These are phyloP conservation scores for Sextonia rubra DNA, from an alignment of 164 flowering plant genomes.

Conservation along the genomic window DNA sequence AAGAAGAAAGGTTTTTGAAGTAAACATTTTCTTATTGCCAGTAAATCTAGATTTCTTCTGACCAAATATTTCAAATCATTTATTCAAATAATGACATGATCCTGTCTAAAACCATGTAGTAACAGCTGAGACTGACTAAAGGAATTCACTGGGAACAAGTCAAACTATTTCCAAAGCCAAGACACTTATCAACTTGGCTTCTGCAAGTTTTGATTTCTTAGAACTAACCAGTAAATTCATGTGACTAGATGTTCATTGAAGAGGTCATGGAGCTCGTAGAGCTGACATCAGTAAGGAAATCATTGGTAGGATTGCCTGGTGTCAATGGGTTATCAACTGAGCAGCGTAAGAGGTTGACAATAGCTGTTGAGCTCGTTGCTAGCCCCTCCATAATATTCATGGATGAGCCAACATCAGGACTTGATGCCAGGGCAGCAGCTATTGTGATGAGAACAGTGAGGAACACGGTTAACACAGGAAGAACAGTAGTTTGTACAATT, in stretches of 20 bases:
- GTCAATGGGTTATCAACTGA: slow-evolving; percentile 48
- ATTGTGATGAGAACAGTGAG: slow-evolving; percentile 56
- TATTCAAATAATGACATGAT: not conserved
- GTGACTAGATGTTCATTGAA: slow-evolving; percentile 38
- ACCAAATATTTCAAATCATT: no score
- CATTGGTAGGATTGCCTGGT: slow-evolving; percentile 44
- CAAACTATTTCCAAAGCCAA: not conserved
- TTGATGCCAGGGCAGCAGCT: slow-evolving; percentile 58
- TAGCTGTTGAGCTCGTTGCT: slow-evolving; percentile 53
- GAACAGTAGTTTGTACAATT: slow-evolving; percentile 49
- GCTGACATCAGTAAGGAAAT: slow-evolving; percentile 25
- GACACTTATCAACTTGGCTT: not conserved
- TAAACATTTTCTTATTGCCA: not conserved
- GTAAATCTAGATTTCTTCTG: not conserved
- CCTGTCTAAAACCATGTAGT: not conserved
- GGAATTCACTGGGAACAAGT: not conserved
- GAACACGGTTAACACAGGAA: slow-evolving; percentile 44
- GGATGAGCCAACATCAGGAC: slow-evolving; percentile 61
- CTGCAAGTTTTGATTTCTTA: not conserved
- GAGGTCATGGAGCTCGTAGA: slow-evolving; percentile 56
- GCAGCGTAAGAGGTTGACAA: slow-evolving; percentile 47
- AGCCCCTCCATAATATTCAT: slow-evolving; percentile 51
- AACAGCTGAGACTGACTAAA: not conserved
- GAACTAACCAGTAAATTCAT: slow-evolving; percentile 17
- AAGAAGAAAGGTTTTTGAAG: slow-evolving; percentile 19